Base-by-base conservation (phyloP, 352 stramenopile species). In the Phytophthora quininea region DNA sequence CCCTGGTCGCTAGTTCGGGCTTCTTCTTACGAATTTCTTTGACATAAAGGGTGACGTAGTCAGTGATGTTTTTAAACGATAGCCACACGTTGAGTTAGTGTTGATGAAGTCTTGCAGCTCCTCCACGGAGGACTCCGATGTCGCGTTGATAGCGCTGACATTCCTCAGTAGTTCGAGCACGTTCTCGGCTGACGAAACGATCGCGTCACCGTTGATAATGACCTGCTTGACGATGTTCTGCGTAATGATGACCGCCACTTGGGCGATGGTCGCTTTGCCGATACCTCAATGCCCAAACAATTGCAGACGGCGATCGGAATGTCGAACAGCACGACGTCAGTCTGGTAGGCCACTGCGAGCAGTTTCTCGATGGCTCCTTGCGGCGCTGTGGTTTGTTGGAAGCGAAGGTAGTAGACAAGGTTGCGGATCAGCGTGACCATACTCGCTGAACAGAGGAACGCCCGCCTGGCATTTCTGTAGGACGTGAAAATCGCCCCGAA, bases 291-390 rank as follows among this genome's bases (percentile, higher is more conserved):
- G 2, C 76, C 76, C 9, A 87, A 53, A 35, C 82, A 89, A 30
- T 69, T 77, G 15, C 71, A 66, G n/a, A 88, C 75, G 1, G 76
- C 82, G 6, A 80, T 58, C 0, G 82, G 82, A 15, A 89, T 40
- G 53, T 90, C 82, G 33, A 73, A 67, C 0, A 86, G 32, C 0
- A 75, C 80, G 11, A 90, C 75, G 54, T 90, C 73, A 24, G 66
- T 74, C 51, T 72, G 58, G 14, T 64, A 72, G 0, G 64, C 64
- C 30, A 53, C 53, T 8, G 46, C 50, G 3, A 72, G 46, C 19
- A 72, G 5, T 35, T 72, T 53, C 50, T 61, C 64, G 3, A 57
- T 45, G 1, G 43, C 58, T 56, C 53, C 59, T 57, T 72, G 58
- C 19, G 64, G 58, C 14, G 53, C 60, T 3, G 60, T 58, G 0